A percentile compares a stretch with the other conserved stretches of the same genome.
These are phyloP conservation scores for Plasmodium vivax DNA, from an alignment of 169 alveolate genomes.

Conservation along the genomic window DNA sequence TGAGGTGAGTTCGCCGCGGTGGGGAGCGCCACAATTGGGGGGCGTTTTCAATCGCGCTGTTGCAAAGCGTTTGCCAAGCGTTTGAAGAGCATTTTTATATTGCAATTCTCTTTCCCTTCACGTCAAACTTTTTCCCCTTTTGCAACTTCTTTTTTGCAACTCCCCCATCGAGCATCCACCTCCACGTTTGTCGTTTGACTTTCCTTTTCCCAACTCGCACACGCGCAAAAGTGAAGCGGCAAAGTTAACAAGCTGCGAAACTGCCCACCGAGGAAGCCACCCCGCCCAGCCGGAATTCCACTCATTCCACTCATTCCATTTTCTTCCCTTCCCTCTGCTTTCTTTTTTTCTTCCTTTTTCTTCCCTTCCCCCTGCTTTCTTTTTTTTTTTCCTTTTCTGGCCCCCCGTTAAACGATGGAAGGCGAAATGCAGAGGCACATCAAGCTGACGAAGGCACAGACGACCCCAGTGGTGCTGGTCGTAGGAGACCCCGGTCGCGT, in stretches of 20 bases:
- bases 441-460: conserved; percentile 25
- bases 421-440: conserved; percentile 42
- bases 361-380: neutral
- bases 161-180: neutral
- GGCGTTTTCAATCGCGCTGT: neutral
- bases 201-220: neutral
- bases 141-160: neutral
- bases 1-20: neutral
- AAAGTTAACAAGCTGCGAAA: neutral
- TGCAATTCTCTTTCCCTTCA: neutral
- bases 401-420: neutral
- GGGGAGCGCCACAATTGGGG: neutral
- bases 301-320: too few species aligned
- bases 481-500: conserved; percentile 79
- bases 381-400: neutral
- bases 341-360: too few species aligned
- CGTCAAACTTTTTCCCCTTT: neutral
- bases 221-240: neutral
- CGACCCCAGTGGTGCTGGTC: conserved; percentile 71
- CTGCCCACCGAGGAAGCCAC: neutral
- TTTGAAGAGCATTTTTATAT: neutral
- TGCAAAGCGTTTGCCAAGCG: neutral
- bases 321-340: too few species aligned
- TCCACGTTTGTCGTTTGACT: neutral
- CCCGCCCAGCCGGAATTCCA: neutral